phyloP scores from a whole-genome alignment of 2,329 filamentous ascomycete species.

The Stagonosporopsis vannaccii region DNA sequence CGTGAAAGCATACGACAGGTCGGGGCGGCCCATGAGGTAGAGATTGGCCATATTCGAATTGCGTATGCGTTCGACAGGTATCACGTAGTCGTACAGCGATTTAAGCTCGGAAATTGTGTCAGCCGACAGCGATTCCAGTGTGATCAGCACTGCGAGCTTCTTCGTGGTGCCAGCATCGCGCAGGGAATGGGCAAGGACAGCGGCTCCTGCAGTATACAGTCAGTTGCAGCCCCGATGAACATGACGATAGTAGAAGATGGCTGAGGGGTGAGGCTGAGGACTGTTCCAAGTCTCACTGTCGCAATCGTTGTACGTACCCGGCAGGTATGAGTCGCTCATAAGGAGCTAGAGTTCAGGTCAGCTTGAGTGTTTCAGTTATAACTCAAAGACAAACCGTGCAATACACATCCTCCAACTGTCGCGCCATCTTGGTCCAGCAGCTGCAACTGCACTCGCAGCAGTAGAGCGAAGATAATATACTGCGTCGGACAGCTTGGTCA shows the following conservation, averaged over 20 bases:
- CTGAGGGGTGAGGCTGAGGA: too few relatives aligned
- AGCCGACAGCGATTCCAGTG: slow-evolving; percentile 76
- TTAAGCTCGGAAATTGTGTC: slow-evolving; percentile 80
- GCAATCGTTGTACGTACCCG: slow-evolving; percentile 65
- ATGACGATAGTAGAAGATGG: not conserved
- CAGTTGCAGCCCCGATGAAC: not conserved
- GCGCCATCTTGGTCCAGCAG: slow-evolving; percentile 38
- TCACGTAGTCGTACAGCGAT: slow-evolving; percentile 86
- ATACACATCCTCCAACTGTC: slow-evolving; percentile 65
- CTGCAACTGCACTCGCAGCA: slow-evolving; percentile 3
- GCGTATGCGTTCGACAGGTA: slow-evolving; percentile 80
- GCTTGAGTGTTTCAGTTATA: slow-evolving; percentile 31
- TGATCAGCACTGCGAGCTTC: slow-evolving; percentile 85
- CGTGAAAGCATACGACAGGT: slow-evolving; percentile 91
- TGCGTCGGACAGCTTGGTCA: slow-evolving; percentile 12
- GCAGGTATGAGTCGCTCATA: slow-evolving; percentile 89
- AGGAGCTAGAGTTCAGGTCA: slow-evolving; percentile 71
- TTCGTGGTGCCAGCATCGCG: slow-evolving; percentile 87
- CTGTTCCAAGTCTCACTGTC: not conserved
- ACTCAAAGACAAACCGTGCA: slow-evolving; percentile 63
- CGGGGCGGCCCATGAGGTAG: slow-evolving; percentile 87
- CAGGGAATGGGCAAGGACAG: slow-evolving; percentile 92
- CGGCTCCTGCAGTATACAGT: slow-evolving; percentile 69
- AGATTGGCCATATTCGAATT: slow-evolving; percentile 83
- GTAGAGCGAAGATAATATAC: slow-evolving; percentile 3